Conservation (phyloP, 345 rosid species). For the Camelina neglecta region DNA sequence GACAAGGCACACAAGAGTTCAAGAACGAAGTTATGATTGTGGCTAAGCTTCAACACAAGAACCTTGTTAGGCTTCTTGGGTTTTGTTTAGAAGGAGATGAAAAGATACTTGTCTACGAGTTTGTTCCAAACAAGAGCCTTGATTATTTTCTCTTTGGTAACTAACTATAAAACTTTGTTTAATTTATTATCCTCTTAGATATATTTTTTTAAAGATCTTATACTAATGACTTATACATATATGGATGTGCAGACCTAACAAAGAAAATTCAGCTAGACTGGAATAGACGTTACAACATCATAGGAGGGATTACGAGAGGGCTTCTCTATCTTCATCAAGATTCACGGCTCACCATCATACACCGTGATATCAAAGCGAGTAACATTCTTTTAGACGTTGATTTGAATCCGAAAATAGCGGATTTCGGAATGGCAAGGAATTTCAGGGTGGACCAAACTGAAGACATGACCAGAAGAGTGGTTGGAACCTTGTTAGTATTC, state of each 20-base stretch:
- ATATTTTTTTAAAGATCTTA: too few relatives aligned
- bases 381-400: slow-evolving; percentile 30
- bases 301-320: slow-evolving; percentile 31
- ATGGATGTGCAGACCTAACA: not conserved
- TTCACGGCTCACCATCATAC: slow-evolving; percentile 41
- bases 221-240: too few relatives aligned
- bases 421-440: slow-evolving; percentile 37
- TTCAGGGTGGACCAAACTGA: slow-evolving; percentile 35
- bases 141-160: slow-evolving; percentile 39
- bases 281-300: slow-evolving; percentile 16
- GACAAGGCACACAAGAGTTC: slow-evolving; percentile 40
- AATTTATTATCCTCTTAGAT: not conserved
- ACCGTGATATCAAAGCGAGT: slow-evolving; percentile 38
- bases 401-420: slow-evolving; percentile 34
- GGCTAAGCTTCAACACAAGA: slow-evolving; percentile 42
- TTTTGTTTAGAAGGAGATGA: slow-evolving; percentile 37
- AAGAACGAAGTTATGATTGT: slow-evolving; percentile 40
- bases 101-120: slow-evolving; percentile 38
- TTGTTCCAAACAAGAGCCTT: slow-evolving; percentile 41
- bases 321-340: slow-evolving; percentile 43
- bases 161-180: not conserved
- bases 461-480: slow-evolving; percentile 33
- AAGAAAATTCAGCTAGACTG: slow-evolving; percentile 22
- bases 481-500: slow-evolving; percentile 36
- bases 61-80: slow-evolving; percentile 40